phyloP scores from a whole-genome alignment of 345 rosid genomes.

The Syzygium grande region DNA sequence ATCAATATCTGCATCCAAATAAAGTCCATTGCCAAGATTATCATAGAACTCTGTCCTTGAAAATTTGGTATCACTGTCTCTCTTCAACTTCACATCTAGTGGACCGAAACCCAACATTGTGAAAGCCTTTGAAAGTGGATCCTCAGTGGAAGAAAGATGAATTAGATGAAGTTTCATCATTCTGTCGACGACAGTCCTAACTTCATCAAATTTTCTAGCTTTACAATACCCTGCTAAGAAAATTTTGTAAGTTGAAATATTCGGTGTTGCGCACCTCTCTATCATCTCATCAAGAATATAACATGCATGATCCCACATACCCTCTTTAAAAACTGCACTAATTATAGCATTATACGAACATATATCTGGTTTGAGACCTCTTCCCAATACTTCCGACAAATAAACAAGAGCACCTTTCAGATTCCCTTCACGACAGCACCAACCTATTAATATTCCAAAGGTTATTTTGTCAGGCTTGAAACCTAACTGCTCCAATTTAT shows the following conservation, averaged over 20 bases:
- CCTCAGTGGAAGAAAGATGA: slow-evolving; percentile 34
- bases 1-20: slow-evolving; percentile 54
- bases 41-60: slow-evolving; percentile 67
- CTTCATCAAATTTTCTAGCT: slow-evolving; percentile 64
- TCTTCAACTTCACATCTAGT: slow-evolving; percentile 50
- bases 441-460: slow-evolving; percentile 63
- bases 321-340: slow-evolving; percentile 43
- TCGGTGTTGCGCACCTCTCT: slow-evolving; percentile 25
- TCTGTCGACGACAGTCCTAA: slow-evolving; percentile 29
- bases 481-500: slow-evolving; percentile 45
- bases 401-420: slow-evolving; percentile 34
- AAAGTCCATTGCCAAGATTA: slow-evolving; percentile 76
- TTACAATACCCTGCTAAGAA: slow-evolving; percentile 69
- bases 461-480: slow-evolving; percentile 50
- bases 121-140: slow-evolving; percentile 59
- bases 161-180: slow-evolving; percentile 46
- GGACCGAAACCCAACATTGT: slow-evolving; percentile 48
- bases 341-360: slow-evolving; percentile 49
- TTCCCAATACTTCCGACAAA: slow-evolving; percentile 41
- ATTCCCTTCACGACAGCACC: slow-evolving; percentile 59
- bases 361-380: slow-evolving; percentile 44
- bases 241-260: slow-evolving; percentile 37
- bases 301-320: slow-evolving; percentile 43
- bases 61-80: slow-evolving; percentile 47
- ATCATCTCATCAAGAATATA: slow-evolving; percentile 53